Evolutionary conservation across 1,284 basidiomycete genomes (phyloP).

Genomic region (Sanghuangporus weigelae): DNA sequence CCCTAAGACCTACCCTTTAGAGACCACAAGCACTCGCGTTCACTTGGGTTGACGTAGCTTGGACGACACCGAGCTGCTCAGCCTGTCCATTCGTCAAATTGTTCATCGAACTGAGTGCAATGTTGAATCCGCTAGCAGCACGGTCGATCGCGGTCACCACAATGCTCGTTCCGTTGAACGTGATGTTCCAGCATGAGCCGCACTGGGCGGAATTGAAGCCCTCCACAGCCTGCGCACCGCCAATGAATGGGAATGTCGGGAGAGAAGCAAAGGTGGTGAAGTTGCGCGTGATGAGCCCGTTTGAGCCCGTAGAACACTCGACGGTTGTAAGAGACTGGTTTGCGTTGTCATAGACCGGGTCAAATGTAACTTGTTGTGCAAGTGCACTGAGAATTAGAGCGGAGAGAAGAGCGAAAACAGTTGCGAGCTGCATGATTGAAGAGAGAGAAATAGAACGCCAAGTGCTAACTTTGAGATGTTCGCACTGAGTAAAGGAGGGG

Average conservation of each 20-base stretch:
- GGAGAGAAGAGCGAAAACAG: conserved; percentile 4
- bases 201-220: conserved; percentile 43
- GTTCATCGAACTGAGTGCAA: conserved; percentile 25
- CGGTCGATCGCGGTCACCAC: conserved; percentile 38
- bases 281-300: conserved; percentile 37
- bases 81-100: conserved; percentile 19
- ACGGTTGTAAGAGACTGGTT: conserved; percentile 33
- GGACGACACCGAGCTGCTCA: conserved; percentile 18
- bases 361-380: conserved; percentile 36
- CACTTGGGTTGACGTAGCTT: conserved; percentile 15
- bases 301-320: conserved; percentile 46
- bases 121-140: conserved; percentile 35
- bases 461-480: background rate
- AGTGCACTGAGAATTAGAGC: background rate
- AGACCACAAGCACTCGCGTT: conserved; percentile 19
- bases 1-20: background rate
- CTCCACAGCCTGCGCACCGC: conserved; percentile 35
- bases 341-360: conserved; percentile 37
- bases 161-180: conserved; percentile 34
- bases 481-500: background rate
- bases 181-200: conserved; percentile 45
- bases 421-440: conserved; percentile 12
- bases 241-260: conserved; percentile 40
- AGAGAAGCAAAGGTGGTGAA: conserved; percentile 37
- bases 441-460: background rate